Conservation (phyloP, 192 early-diverging fungal genomes). For the Borealophlyctis nickersoniae region DNA sequence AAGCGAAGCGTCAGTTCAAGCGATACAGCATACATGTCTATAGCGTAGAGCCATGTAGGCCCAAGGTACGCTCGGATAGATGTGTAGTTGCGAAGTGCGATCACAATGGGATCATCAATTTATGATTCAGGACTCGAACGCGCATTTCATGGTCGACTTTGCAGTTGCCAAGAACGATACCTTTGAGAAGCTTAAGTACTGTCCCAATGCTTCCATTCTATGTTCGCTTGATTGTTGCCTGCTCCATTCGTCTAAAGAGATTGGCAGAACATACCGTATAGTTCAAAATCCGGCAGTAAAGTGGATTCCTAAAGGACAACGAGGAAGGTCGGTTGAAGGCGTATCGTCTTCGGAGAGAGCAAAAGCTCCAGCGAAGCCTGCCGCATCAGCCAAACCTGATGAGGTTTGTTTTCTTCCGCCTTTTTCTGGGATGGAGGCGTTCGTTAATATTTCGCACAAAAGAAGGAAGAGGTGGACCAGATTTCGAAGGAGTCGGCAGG, state of each 20-base stretch:
- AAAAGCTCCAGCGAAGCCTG: not conserved
- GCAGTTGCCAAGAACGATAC: conserved; percentile 21
- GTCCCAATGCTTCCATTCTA: no score
- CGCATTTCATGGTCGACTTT: conserved; percentile 16
- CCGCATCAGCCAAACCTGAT: conserved; percentile 1
- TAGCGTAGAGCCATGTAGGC: conserved; percentile 16
- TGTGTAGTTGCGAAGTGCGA: not conserved
- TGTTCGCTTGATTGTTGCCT: no score
- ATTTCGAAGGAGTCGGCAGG: no score
- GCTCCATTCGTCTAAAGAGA: no score
- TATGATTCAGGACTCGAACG: conserved; percentile 4
- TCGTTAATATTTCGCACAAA: no score
- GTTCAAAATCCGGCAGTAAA: conserved; percentile 8
- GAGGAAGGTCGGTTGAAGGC: no score
- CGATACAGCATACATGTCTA: conserved; percentile 18
- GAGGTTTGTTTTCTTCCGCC: no score
- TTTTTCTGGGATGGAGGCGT: no score
- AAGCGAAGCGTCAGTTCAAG: conserved; percentile 12
- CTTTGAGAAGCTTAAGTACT: conserved; percentile 14
- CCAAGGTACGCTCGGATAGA: conserved; percentile 1
- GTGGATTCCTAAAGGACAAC: no score
- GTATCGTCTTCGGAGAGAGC: no score
- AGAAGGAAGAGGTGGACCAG: no score
- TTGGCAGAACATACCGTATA: conserved; percentile 14
- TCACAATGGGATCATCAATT: not conserved